A percentile compares a stretch with the other conserved stretches of the same genome.
Evolutionary conservation across 2,329 filamentous ascomycete genomes (phyloP).

Genomic region (Metarhizium robertsii): DNA sequence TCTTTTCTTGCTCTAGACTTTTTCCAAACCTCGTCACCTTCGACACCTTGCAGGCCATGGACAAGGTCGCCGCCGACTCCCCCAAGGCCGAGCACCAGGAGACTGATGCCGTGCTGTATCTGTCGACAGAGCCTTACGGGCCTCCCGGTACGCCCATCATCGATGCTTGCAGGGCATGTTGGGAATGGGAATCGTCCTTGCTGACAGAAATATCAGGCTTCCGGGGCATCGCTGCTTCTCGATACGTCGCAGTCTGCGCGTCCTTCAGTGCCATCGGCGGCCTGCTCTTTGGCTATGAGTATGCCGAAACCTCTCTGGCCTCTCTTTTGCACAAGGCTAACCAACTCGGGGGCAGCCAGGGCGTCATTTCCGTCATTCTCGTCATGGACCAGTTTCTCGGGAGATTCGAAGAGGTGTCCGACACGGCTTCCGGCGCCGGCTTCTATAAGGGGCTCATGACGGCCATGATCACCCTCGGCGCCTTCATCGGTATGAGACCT

Average conservation of each 20-base stretch:
- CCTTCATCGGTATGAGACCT: slow-evolving; percentile 27
- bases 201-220: slow-evolving; percentile 14
- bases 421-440: slow-evolving; percentile 27
- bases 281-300: slow-evolving; percentile 28
- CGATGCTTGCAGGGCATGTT: not conserved
- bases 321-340: too few species aligned
- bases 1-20: too few species aligned
- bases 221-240: slow-evolving; percentile 20
- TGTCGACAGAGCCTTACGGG: slow-evolving; percentile 14
- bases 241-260: slow-evolving; percentile 23
- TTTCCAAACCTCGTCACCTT: too few species aligned
- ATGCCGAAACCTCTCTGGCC: not conserved
- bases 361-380: slow-evolving; percentile 29
- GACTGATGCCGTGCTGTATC: slow-evolving; percentile 7
- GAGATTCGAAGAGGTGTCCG: slow-evolving; percentile 22
- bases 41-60: slow-evolving; percentile 2
- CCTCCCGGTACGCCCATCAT: slow-evolving; percentile 11
- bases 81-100: slow-evolving; percentile 14
- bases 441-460: slow-evolving; percentile 34
- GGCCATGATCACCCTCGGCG: slow-evolving; percentile 36
- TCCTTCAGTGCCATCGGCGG: slow-evolving; percentile 27
- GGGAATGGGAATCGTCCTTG: not conserved
- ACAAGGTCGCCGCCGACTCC: slow-evolving; percentile 9
- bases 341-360: slow-evolving; percentile 17
- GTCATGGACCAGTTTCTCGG: slow-evolving; percentile 25